Percentiles rank a stretch among this genome's conserved stretches.
Evolutionary conservation across 371 early-diverging fungal species (phyloP).

Genomic region (Coemansia sp.): DNA sequence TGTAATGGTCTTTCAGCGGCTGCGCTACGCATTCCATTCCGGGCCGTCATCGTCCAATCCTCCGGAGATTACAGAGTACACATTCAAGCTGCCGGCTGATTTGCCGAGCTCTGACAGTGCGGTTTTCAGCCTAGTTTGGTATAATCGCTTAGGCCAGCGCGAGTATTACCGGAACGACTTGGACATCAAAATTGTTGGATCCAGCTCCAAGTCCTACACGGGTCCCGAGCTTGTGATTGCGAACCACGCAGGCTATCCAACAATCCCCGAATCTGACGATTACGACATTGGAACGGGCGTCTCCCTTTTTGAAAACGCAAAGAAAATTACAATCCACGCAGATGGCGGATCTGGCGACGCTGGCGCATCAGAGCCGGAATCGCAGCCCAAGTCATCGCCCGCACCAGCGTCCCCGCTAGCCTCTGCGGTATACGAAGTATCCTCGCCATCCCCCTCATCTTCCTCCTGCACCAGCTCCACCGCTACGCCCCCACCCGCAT

Average conservation of each 20-base stretch:
- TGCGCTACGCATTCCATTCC: constrained; percentile 49
- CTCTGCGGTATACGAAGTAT: too few species aligned
- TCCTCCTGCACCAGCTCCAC: too few species aligned
- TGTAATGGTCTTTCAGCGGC: constrained; percentile 54
- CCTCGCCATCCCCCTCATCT: too few species aligned
- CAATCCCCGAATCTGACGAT: constrained; percentile 39
- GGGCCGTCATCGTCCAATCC: constrained; percentile 20
- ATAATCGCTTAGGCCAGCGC: constrained; percentile 60
- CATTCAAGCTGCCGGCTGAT: constrained; percentile 27
- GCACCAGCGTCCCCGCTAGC: too few species aligned
- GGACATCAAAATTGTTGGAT: constrained; percentile 56
- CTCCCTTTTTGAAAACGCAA: constrained; percentile 4
- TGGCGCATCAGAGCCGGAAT: too few species aligned
- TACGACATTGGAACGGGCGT: constrained; percentile 37
- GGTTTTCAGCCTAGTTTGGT: constrained; percentile 60
- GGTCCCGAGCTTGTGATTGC: constrained; percentile 42
- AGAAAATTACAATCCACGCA: constrained; percentile 28
- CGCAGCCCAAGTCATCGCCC: too few species aligned
- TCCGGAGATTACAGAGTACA: constrained; percentile 13
- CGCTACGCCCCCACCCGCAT: too few species aligned
- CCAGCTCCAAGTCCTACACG: constrained; percentile 19
- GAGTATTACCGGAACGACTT: constrained; percentile 66
- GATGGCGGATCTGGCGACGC: too few species aligned
- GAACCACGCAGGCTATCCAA: constrained; percentile 38
- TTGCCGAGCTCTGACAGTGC: constrained; percentile 31